Percentiles rank a stretch among this genome's conserved stretches.
These are phyloP conservation scores for Rubia tinctorum DNA, from an alignment of 305 asterid species.

Conservation along the genomic window DNA sequence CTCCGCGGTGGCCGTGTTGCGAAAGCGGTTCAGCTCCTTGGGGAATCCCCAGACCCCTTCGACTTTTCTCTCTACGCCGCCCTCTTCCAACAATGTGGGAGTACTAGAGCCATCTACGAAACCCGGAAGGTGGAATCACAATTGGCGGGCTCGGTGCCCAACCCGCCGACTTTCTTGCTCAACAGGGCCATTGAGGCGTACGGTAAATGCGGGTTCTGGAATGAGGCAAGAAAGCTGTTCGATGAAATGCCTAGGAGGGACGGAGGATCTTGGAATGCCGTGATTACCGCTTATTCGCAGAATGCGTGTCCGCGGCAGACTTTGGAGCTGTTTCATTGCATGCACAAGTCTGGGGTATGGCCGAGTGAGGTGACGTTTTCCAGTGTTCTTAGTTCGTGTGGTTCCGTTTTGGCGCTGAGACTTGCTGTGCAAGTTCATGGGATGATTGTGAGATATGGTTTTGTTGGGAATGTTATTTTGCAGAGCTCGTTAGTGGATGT, in stretches of 20 bases:
- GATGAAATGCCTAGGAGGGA: conserved; percentile 73
- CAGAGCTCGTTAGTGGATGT: conserved; percentile 77
- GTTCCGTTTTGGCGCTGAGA: conserved; percentile 39
- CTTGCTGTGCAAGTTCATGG: conserved; percentile 62
- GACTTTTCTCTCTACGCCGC: conserved; percentile 49
- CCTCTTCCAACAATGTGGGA: conserved; percentile 56
- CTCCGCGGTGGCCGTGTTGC: conserved; percentile 49
- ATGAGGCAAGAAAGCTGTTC: conserved; percentile 62
- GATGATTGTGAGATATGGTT: conserved; percentile 59
- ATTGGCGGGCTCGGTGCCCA: conserved; percentile 38
- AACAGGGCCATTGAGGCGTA: conserved; percentile 69
- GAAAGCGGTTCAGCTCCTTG: conserved; percentile 58
- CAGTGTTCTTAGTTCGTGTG: conserved; percentile 56
- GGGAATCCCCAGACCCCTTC: conserved; percentile 43
- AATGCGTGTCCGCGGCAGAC: conserved; percentile 39
- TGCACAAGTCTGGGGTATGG: conserved; percentile 50
- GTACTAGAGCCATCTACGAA: conserved; percentile 49
- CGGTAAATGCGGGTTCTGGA: conserved; percentile 51
- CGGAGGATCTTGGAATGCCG: conserved; percentile 88
- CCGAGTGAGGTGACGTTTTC: conserved; percentile 80
- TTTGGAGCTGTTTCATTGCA: conserved; percentile 38
- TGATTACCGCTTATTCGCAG: conserved; percentile 53
- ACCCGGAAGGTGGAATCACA: conserved; percentile 67
- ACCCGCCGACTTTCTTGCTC: conserved; percentile 67
- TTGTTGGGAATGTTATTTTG: conserved; percentile 58